Conservation (phyloP, 164 flowering plant genomes). For the Aristolochia fimbriata region DNA sequence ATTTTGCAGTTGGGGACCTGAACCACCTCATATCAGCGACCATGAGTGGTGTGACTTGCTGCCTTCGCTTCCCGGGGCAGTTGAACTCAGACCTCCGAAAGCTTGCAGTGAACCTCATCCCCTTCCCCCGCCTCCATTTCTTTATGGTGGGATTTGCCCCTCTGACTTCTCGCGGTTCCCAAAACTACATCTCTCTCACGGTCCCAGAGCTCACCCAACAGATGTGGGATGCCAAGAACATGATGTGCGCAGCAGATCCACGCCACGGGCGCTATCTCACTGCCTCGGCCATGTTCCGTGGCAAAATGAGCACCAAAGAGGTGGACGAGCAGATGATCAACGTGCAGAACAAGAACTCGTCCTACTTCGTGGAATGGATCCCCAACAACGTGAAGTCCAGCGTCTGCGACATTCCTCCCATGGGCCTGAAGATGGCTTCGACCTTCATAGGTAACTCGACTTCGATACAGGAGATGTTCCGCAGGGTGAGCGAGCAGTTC, state of each 20-base stretch:
- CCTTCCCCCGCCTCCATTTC: slow-evolving; percentile 87
- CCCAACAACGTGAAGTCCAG: slow-evolving; percentile 43
- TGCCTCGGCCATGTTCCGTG: slow-evolving; percentile 81
- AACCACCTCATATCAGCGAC: slow-evolving; percentile 84
- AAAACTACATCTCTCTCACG: slow-evolving; percentile 69
- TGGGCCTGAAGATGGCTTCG: slow-evolving; percentile 66
- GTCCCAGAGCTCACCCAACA: slow-evolving; percentile 86
- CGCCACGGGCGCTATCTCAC: slow-evolving; percentile 79
- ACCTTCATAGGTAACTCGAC: slow-evolving; percentile 76
- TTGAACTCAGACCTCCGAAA: slow-evolving; percentile 74
- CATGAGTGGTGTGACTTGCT: slow-evolving; percentile 86
- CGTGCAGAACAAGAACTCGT: slow-evolving; percentile 83
- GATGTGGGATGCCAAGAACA: slow-evolving; percentile 83
- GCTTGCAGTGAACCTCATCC: slow-evolving; percentile 75
- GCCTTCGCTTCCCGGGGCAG: slow-evolving; percentile 81
- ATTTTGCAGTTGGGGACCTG: slow-evolving; percentile 61
- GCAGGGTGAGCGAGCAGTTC: slow-evolving; percentile 85
- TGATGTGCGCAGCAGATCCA: slow-evolving; percentile 88
- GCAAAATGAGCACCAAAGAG: slow-evolving; percentile 83
- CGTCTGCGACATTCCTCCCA: slow-evolving; percentile 35
- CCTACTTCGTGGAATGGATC: slow-evolving; percentile 85
- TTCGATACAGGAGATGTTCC: slow-evolving; percentile 77
- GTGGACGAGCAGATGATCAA: slow-evolving; percentile 81
- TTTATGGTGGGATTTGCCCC: slow-evolving; percentile 91
- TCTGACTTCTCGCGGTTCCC: slow-evolving; percentile 76